Percentiles rank a stretch among this genome's conserved stretches.
phyloP scores from a whole-genome alignment of 73 alveolate species.

The Diophrys appendiculata region DNA sequence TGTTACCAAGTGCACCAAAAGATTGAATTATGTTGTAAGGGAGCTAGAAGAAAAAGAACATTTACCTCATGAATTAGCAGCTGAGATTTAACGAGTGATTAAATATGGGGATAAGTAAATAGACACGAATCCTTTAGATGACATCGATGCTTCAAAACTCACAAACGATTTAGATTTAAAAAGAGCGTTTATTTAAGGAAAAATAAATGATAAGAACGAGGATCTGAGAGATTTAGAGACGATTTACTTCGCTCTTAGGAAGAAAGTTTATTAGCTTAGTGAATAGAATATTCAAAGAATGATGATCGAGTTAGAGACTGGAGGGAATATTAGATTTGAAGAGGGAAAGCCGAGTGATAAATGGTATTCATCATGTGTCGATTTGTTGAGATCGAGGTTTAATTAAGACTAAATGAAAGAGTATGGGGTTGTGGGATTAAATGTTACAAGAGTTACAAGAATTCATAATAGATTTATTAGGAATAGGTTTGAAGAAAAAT shows the following conservation, averaged over 20 bases:
- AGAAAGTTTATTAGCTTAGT: not conserved
- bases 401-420: constrained; percentile 43
- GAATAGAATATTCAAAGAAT: not conserved
- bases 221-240: constrained; percentile 6
- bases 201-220: not conserved
- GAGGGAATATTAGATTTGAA: constrained; percentile 38
- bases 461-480: constrained; percentile 42
- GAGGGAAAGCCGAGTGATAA: constrained; percentile 54
- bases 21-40: not conserved
- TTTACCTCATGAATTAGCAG: too few species aligned
- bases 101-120: constrained; percentile 10
- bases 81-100: too few species aligned
- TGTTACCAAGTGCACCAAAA: not conserved
- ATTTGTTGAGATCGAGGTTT: constrained; percentile 25
- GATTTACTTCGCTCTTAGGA: not conserved
- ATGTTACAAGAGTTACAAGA: constrained; percentile 49
- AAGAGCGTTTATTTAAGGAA: not conserved
- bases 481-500: constrained; percentile 52
- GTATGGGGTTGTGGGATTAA: constrained; percentile 44
- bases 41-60: constrained; percentile 1
- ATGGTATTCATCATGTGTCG: constrained; percentile 33
- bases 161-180: not conserved
- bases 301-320: constrained; percentile 14
- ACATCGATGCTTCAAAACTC: not conserved
- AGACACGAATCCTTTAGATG: too few species aligned